Conservation (phyloP, 257 asterid species). For the Primulina huaijiensis region DNA sequence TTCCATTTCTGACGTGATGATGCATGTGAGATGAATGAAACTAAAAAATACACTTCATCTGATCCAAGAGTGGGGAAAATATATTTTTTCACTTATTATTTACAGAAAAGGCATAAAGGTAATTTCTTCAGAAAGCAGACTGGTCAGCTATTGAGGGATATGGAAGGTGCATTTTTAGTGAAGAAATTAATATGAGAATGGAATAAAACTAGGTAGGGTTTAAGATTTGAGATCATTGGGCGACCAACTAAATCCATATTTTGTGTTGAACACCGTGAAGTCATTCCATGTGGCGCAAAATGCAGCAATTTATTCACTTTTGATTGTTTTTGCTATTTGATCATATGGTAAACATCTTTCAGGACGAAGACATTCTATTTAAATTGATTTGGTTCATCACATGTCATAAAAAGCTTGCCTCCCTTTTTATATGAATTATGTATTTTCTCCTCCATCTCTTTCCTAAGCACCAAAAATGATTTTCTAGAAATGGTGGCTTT, state of each 20-base stretch:
- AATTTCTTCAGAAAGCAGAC: background rate
- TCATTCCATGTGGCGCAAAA: background rate
- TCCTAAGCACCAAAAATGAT: background rate
- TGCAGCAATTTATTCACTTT: conserved; percentile 1
- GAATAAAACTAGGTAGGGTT: background rate
- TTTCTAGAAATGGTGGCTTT: conserved; percentile 1
- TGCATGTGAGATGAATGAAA: background rate
- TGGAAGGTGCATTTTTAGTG: background rate
- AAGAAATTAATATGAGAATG: background rate
- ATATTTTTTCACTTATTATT: background rate
- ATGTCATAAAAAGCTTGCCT: background rate
- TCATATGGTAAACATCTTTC: background rate
- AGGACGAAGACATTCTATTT: background rate
- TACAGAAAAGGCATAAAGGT: background rate
- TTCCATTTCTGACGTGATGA: background rate
- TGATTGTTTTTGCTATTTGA: background rate
- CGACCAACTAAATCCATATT: background rate
- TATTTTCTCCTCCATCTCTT: background rate
- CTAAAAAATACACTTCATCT: background rate
- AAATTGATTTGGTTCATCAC: background rate
- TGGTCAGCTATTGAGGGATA: background rate
- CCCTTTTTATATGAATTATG: background rate
- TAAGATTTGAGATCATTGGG: conserved; percentile 13
- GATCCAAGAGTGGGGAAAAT: background rate
- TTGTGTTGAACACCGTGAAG: background rate